phyloP scores from a whole-genome alignment of 768 basidiomycete genomes.

The Leccinum longicurvipes region DNA sequence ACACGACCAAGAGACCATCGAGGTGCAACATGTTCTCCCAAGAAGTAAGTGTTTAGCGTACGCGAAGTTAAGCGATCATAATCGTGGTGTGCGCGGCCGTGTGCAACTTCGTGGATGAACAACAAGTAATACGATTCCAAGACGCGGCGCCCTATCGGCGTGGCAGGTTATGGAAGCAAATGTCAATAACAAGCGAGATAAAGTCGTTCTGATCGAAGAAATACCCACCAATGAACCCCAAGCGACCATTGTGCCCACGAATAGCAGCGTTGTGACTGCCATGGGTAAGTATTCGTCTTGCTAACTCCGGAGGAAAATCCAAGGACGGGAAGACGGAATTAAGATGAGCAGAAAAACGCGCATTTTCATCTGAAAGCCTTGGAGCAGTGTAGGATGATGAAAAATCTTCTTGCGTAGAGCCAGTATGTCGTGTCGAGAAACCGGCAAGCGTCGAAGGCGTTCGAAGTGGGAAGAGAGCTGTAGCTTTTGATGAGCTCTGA shows the following conservation, averaged over 20 bases:
- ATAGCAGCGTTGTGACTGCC: conserved; percentile 64
- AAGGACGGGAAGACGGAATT: conserved; percentile 62
- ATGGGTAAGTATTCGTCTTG: conserved; percentile 74
- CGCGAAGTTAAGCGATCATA: conserved; percentile 54
- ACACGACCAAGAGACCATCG: conserved; percentile 71
- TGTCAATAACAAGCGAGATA: not conserved
- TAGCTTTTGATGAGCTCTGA: conserved; percentile 8
- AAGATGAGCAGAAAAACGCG: conserved; percentile 50
- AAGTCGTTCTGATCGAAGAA: not conserved
- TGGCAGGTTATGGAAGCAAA: not conserved
- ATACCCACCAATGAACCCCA: conserved; percentile 64
- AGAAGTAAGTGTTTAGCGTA: conserved; percentile 62
- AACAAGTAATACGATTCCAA: conserved; percentile 73
- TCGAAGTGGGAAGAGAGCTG: conserved; percentile 13
- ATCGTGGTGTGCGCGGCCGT: conserved; percentile 47
- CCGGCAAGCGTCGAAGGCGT: conserved; percentile 3
- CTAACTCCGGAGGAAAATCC: conserved; percentile 67
- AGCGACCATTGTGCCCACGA: conserved; percentile 67
- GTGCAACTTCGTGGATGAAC: conserved; percentile 58
- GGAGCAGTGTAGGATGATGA: not conserved
- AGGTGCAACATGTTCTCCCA: conserved; percentile 73
- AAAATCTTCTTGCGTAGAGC: too few relatives aligned
- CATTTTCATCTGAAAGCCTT: conserved; percentile 10
- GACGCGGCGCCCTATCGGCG: conserved; percentile 63
- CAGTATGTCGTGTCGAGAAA: conserved; percentile 19